phyloP scores from a whole-genome alignment of 164 flowering plant genomes.

The Tinospora cordifolia region DNA sequence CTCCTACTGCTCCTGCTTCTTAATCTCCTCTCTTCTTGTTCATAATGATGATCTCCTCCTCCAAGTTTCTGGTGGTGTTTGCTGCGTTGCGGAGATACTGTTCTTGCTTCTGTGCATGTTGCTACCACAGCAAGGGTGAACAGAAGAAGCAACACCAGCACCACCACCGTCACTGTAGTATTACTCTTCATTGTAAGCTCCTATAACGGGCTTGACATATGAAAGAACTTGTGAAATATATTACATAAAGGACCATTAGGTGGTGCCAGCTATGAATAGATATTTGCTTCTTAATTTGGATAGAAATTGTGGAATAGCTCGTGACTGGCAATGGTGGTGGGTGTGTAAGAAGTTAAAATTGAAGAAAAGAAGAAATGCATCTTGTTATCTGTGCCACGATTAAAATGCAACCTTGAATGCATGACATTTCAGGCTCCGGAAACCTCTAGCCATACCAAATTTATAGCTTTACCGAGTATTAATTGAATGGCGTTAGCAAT shows the following conservation, averaged over 20 bases:
- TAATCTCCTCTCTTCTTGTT: background rate
- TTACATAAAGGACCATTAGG: no score
- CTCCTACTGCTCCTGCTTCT: background rate
- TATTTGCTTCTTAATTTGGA: no score
- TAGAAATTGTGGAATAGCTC: background rate
- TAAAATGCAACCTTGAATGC: slow-evolving; percentile 4
- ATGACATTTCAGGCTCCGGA: background rate
- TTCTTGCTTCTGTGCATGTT: slow-evolving; percentile 14
- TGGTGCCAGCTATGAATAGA: no score
- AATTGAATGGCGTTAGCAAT: no score
- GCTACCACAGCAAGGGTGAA: background rate
- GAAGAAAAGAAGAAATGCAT: background rate
- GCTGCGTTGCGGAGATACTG: background rate
- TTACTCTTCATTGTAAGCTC: background rate
- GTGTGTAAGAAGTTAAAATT: background rate
- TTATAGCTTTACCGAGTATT: background rate
- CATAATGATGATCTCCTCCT: background rate
- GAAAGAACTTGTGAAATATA: background rate
- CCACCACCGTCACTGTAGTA: slow-evolving; percentile 5
- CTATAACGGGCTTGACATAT: background rate
- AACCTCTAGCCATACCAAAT: background rate
- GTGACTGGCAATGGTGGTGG: background rate
- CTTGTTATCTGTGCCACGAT: slow-evolving; percentile 14
- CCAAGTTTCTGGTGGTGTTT: background rate
- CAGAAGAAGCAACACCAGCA: slow-evolving; percentile 21